These are phyloP conservation scores for Lachancea mirantina DNA, from an alignment of 805 yeast species.

Conservation along the genomic window DNA sequence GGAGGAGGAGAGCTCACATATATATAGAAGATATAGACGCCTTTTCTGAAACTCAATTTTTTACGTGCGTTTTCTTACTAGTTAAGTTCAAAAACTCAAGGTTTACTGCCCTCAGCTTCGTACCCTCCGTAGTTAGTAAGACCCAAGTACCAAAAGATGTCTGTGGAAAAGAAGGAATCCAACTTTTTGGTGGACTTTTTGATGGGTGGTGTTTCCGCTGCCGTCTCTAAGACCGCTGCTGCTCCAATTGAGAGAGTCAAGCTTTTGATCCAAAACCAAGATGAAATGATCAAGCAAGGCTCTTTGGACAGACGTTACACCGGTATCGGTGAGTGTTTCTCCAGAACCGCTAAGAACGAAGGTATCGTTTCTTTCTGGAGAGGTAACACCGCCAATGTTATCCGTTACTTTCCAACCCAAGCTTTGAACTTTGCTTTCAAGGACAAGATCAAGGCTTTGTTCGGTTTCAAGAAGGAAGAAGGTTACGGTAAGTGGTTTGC, in stretches of 20 bases:
- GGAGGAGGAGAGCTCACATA: too few species aligned
- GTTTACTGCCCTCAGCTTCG: too few species aligned
- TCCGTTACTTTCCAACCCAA: constrained; percentile 99
- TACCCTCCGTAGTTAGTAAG: too few species aligned
- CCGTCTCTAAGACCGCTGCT: constrained; percentile 96
- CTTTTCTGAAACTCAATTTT: too few species aligned
- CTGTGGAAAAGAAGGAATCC: constrained; percentile 29
- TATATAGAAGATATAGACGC: too few species aligned
- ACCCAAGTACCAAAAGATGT: constrained; percentile 17
- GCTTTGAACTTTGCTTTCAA: constrained; percentile 98
- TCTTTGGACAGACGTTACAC: constrained; percentile 79
- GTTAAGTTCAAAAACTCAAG: too few species aligned
- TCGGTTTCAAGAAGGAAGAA: constrained; percentile 95
- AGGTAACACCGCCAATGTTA: constrained; percentile 98
- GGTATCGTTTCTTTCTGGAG: constrained; percentile 95
- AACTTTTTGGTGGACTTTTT: constrained; percentile 60
- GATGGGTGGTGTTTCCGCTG: constrained; percentile 99
- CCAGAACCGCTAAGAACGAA: constrained; percentile 88
- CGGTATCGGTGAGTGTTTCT: constrained; percentile 93
- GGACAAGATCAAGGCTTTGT: constrained; percentile 91
- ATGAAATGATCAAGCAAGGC: constrained; percentile 97
- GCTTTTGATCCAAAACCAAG: constrained; percentile 94
- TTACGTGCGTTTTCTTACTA: too few species aligned
- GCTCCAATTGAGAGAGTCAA: constrained; percentile 97
- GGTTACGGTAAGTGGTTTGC: constrained; percentile 91